Evolutionary conservation across 1,139 yeast genomes (phyloP).

Genomic region (Scheffersomyces lignicola): DNA sequence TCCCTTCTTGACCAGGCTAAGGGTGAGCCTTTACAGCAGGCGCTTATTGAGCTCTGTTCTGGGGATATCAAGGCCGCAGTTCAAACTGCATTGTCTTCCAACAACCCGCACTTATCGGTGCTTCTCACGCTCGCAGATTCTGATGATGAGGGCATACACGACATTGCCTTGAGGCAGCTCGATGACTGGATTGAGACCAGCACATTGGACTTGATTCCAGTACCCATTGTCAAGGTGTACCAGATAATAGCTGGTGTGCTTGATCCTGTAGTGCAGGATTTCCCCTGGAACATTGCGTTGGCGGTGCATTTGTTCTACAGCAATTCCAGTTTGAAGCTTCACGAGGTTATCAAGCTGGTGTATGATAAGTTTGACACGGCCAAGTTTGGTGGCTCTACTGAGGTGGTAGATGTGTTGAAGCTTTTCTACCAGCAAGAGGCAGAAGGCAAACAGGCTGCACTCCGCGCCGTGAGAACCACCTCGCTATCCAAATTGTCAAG

Average conservation of each 20-base stretch:
- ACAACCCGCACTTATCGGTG: slow-evolving; percentile 68
- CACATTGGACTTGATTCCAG: slow-evolving; percentile 47
- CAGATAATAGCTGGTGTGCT: slow-evolving; percentile 63
- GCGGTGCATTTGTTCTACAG: slow-evolving; percentile 66
- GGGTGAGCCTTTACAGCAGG: slow-evolving; percentile 44
- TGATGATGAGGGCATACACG: slow-evolving; percentile 56
- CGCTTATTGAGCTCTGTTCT: slow-evolving; percentile 54
- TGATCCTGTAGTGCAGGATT: slow-evolving; percentile 38
- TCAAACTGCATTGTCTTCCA: slow-evolving; percentile 53
- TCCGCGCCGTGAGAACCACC: slow-evolving; percentile 12
- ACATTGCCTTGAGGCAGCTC: slow-evolving; percentile 61
- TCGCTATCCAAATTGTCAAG: slow-evolving; percentile 35
- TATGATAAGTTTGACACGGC: slow-evolving; percentile 2
- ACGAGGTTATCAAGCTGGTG: slow-evolving; percentile 31
- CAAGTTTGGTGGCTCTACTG: slow-evolving; percentile 11
- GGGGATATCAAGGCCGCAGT: slow-evolving; percentile 67
- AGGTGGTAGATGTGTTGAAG: slow-evolving; percentile 23
- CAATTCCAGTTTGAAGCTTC: slow-evolving; percentile 42
- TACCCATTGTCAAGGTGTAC: slow-evolving; percentile 55
- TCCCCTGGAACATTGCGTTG: slow-evolving; percentile 69
- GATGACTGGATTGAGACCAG: slow-evolving; percentile 59
- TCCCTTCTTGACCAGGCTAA: slow-evolving; percentile 16
- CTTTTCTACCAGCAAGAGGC: slow-evolving; percentile 16
- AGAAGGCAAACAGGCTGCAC: slow-evolving; percentile 7
- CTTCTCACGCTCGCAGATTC: slow-evolving; percentile 72